phyloP scores from a whole-genome alignment of 1,284 basidiomycete species.

The Peniophora sp. region DNA sequence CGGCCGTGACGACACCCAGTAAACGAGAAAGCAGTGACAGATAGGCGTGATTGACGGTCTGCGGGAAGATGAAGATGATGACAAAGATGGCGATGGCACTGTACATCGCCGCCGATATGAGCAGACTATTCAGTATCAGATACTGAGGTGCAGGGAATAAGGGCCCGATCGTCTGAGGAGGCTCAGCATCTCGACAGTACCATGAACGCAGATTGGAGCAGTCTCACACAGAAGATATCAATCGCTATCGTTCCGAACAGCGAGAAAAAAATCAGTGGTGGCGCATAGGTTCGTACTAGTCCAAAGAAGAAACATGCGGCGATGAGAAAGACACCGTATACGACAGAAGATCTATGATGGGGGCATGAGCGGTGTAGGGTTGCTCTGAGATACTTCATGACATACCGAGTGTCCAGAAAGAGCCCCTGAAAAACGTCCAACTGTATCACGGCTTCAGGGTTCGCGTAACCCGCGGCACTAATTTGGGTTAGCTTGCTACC shows the following conservation, averaged over 20 bases:
- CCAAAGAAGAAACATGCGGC: slow-evolving; percentile 52
- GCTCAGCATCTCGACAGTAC: slow-evolving; percentile 1
- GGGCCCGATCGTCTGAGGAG: slow-evolving; percentile 35
- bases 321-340: slow-evolving; percentile 69
- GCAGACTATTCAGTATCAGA: slow-evolving; percentile 47
- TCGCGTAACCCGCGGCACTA: slow-evolving; percentile 38
- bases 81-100: slow-evolving; percentile 50
- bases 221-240: slow-evolving; percentile 52
- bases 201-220: not conserved
- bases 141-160: slow-evolving; percentile 65
- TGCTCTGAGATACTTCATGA: not conserved
- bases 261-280: slow-evolving; percentile 50
- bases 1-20: slow-evolving; percentile 23
- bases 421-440: slow-evolving; percentile 51
- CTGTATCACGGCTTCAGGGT: slow-evolving; percentile 41
- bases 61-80: slow-evolving; percentile 64
- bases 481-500: slow-evolving; percentile 3
- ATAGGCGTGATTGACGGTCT: slow-evolving; percentile 54
- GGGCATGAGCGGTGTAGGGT: slow-evolving; percentile 4
- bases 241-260: slow-evolving; percentile 54
- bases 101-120: slow-evolving; percentile 54
- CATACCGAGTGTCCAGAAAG: slow-evolving; percentile 58
- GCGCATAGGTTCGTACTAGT: slow-evolving; percentile 49
- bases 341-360: slow-evolving; percentile 36
- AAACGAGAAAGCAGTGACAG: slow-evolving; percentile 25